Conservation (phyloP, 169 alveolate species). For the Plasmodium vivax region DNA sequence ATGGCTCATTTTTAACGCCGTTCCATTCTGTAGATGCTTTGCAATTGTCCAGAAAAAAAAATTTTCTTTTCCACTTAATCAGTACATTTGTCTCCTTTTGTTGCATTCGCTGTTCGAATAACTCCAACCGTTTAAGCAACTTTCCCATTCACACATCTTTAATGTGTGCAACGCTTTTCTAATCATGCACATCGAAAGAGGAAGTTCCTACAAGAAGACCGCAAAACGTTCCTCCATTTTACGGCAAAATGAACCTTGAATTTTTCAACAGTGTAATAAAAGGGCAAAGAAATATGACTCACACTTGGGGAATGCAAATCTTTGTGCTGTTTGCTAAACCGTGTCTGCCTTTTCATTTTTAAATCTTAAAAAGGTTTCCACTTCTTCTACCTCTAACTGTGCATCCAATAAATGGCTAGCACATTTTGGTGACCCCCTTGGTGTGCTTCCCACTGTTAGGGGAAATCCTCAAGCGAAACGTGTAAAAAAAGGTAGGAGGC, state of each 20-base stretch:
- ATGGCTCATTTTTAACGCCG: background rate
- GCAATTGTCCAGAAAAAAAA: background rate
- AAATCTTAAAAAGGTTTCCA: background rate
- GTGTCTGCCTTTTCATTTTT: background rate
- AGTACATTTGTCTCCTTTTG: background rate
- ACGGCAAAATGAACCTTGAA: background rate
- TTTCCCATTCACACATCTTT: background rate
- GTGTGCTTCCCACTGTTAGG: background rate
- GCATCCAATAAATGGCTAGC: background rate
- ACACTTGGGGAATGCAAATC: background rate
- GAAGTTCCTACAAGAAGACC: background rate
- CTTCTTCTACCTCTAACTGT: background rate
- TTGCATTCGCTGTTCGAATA: background rate
- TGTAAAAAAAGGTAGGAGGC: background rate
- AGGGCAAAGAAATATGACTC: background rate
- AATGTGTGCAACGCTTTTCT: background rate
- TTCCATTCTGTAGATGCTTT: background rate
- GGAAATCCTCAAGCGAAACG: background rate
- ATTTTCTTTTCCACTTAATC: background rate
- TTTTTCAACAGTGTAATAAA: background rate
- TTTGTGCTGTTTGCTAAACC: background rate
- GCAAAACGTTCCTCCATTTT: background rate
- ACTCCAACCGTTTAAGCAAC: background rate
- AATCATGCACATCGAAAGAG: background rate
- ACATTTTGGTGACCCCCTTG: background rate